Evolutionary conservation across 768 basidiomycete species (phyloP).

Genomic region (Pholiota molesta): DNA sequence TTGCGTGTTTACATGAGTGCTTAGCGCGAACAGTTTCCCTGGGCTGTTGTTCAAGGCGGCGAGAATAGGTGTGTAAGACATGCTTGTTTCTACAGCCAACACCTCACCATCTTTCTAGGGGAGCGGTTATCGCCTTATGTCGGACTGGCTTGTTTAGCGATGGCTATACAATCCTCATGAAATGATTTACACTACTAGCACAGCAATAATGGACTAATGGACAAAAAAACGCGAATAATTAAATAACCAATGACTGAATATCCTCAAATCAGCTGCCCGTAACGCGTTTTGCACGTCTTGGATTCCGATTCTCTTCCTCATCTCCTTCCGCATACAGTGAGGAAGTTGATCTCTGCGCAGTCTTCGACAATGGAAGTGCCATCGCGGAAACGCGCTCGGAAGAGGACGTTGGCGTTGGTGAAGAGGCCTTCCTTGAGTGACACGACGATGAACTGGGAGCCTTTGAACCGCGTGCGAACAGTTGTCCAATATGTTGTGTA

Average conservation of each 20-base stretch:
- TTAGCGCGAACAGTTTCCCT: slow-evolving; percentile 61
- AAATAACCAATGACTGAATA: slow-evolving; percentile 1
- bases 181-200: slow-evolving; percentile 27
- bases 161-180: slow-evolving; percentile 77
- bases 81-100: background rate
- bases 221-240: slow-evolving; percentile 25
- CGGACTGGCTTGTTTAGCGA: slow-evolving; percentile 86
- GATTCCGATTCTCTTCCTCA: slow-evolving; percentile 32
- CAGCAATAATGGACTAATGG: slow-evolving; percentile 22
- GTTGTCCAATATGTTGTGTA: slow-evolving; percentile 95
- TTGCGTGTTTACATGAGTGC: background rate
- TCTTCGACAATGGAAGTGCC: slow-evolving; percentile 91
- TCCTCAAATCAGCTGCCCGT: slow-evolving; percentile 9
- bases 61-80: slow-evolving; percentile 73
- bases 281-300: slow-evolving; percentile 23
- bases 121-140: slow-evolving; percentile 97
- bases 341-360: slow-evolving; percentile 65
- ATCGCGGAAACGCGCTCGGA: slow-evolving; percentile 90
- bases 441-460: slow-evolving; percentile 97
- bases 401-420: slow-evolving; percentile 96
- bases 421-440: slow-evolving; percentile 96
- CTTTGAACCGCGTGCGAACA: slow-evolving; percentile 98
- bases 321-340: slow-evolving; percentile 40
- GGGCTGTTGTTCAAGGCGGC: slow-evolving; percentile 96
- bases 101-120: slow-evolving; percentile 47